These are phyloP conservation scores for Microcos paniculata DNA, from an alignment of 345 rosid genomes.

Conservation along the genomic window DNA sequence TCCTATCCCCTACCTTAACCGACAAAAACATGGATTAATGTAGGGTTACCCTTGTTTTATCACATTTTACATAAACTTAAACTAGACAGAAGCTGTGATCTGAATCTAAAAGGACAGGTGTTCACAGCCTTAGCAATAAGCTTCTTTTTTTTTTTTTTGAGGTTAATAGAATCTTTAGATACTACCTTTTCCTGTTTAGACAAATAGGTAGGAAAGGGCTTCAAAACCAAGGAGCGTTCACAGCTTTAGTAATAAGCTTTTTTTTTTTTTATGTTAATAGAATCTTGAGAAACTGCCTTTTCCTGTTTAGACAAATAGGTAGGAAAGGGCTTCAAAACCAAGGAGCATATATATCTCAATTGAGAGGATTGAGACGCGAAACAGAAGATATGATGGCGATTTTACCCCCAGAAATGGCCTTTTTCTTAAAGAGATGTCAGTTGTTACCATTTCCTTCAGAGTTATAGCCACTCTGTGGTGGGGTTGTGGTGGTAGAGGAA, in stretches of 20 bases:
- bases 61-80: not conserved
- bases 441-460: slow-evolving; percentile 13
- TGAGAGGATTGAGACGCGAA: not conserved
- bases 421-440: slow-evolving; percentile 13
- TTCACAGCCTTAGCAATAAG: not conserved
- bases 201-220: not conserved
- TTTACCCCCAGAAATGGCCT: not conserved
- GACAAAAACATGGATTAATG: slow-evolving; percentile 11
- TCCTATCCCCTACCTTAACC: not conserved
- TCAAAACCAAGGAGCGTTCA: not conserved
- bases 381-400: not conserved
- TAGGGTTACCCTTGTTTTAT: not conserved
- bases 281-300: not conserved
- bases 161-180: not conserved
- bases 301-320: not conserved
- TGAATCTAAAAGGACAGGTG: slow-evolving; percentile 19
- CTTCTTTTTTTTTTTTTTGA: not conserved
- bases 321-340: not conserved
- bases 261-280: not conserved
- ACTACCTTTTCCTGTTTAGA: not conserved
- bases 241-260: not conserved
- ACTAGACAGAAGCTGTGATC: slow-evolving; percentile 16
- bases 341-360: not conserved
- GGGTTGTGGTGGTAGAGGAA: slow-evolving; percentile 18
- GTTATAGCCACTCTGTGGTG: slow-evolving; percentile 17